Base-by-base conservation (phyloP, 2,329 filamentous ascomycete genomes). In the Cladosporium cucumerinum region DNA sequence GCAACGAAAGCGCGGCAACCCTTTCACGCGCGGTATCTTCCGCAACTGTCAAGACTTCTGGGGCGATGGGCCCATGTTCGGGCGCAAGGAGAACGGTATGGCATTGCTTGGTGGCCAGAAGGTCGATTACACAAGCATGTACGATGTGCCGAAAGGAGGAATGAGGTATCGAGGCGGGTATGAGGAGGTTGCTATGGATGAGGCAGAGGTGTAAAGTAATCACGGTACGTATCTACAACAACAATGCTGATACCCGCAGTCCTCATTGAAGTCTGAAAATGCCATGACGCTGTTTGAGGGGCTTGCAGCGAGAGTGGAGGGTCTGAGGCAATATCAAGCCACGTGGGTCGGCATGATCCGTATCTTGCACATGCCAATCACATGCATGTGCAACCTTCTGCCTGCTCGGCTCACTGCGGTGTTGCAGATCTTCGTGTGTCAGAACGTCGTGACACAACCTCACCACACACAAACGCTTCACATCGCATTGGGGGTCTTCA, bases 31-130 rank as follows among this genome's bases (percentile, higher is more conserved):
- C 34, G 95, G 95, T 8, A 83, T 92, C 46, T 71, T 96, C n/a
- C 86, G 88, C 66, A 99, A 99, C 75, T 99, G 95, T 78, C 89
- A 87, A 69, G 96, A 99, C 78, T 99, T 99, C 76, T 98, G 93
- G 92, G 94, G 91, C 72, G 95, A 98, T 75, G 87, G 91, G 1
- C 89, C 91, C 2, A 90, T 94, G 0, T 77, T 96, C 21, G 94
- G 97, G 75, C 87, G 89, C 12, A 86, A 84, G 71, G 85, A 89
- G 65, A 89, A 86, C 59, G 93, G 93, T 14, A 83, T 84, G 51
- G 93, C 90, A 0, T 80, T 93, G 75, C 79, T 99, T 8, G 91
- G 88, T 16, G 94, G 95, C 2, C 85, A 90, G 72, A 81, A 84
- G 46, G 86, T 99, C 55, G 92, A 97, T 78, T 99, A 97, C 77